phyloP scores from a whole-genome alignment of 768 basidiomycete species.

The Scleroderma citrinum region DNA sequence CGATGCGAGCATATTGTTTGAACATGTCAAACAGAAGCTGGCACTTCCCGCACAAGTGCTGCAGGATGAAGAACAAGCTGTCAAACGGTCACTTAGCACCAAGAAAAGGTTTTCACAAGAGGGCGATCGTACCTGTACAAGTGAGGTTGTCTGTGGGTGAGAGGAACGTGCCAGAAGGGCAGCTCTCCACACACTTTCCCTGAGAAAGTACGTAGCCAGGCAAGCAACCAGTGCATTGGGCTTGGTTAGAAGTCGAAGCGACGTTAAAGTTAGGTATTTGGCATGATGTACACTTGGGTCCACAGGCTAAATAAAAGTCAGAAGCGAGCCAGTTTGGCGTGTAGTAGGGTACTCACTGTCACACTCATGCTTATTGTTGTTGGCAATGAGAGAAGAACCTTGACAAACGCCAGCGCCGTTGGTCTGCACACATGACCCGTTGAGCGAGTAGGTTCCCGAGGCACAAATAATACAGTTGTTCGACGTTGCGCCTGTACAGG shows the following conservation, averaged over 20 bases:
- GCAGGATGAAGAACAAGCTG: slow-evolving; percentile 72
- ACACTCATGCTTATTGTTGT: slow-evolving; percentile 79
- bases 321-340: background rate
- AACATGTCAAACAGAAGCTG: slow-evolving; percentile 70
- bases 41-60: slow-evolving; percentile 62
- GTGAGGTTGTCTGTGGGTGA: slow-evolving; percentile 67
- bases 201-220: slow-evolving; percentile 69
- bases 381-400: slow-evolving; percentile 63
- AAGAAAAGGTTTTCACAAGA: background rate
- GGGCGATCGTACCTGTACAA: slow-evolving; percentile 54
- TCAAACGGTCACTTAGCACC: slow-evolving; percentile 7
- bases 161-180: slow-evolving; percentile 70
- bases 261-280: slow-evolving; percentile 65
- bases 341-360: slow-evolving; percentile 46
- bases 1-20: slow-evolving; percentile 58
- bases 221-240: slow-evolving; percentile 74
- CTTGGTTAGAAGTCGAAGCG: slow-evolving; percentile 56
- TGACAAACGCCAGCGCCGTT: slow-evolving; percentile 68
- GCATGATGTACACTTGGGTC: slow-evolving; percentile 76
- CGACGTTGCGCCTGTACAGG: slow-evolving; percentile 63
- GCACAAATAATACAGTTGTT: slow-evolving; percentile 70
- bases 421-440: slow-evolving; percentile 65
- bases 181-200: slow-evolving; percentile 63
- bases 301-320: slow-evolving; percentile 51
- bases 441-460: slow-evolving; percentile 52